Conservation (phyloP, 148 eudicot species). For the Chenopodium berlandieri region DNA sequence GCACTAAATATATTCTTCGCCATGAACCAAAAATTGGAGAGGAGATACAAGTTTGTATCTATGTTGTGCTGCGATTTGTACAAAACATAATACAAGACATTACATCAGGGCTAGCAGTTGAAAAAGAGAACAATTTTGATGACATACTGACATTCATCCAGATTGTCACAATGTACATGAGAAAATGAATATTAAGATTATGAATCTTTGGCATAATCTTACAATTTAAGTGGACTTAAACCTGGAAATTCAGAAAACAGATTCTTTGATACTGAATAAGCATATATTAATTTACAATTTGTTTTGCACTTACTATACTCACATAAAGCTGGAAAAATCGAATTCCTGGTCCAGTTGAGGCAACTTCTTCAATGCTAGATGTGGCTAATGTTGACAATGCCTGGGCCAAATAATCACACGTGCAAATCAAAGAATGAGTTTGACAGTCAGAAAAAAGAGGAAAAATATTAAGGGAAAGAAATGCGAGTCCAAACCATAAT, state of each 20-base stretch:
- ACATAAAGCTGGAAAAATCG: conserved; percentile 92
- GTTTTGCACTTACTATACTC: conserved; percentile 31
- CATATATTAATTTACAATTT: not conserved
- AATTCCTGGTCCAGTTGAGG: conserved; percentile 77
- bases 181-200: no score
- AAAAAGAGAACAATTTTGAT: not conserved
- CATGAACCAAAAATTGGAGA: not conserved
- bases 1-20: not conserved
- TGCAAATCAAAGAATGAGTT: not conserved
- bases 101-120: not conserved
- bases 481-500: conserved; percentile 58
- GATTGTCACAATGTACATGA: not conserved
- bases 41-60: no score
- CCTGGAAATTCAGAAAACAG: not conserved
- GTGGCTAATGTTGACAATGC: conserved; percentile 80
- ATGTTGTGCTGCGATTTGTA: no score
- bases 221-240: not conserved
- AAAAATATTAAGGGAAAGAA: not conserved
- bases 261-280: no score
- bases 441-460: not conserved
- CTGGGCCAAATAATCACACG: conserved; percentile 37
- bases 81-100: no score
- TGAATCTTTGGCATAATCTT: no score
- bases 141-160: not conserved
- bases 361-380: conserved; percentile 87